These are phyloP conservation scores for Pseudohyphozyma bogoriensis DNA, from an alignment of 768 basidiomycete species.

Conservation along the genomic window DNA sequence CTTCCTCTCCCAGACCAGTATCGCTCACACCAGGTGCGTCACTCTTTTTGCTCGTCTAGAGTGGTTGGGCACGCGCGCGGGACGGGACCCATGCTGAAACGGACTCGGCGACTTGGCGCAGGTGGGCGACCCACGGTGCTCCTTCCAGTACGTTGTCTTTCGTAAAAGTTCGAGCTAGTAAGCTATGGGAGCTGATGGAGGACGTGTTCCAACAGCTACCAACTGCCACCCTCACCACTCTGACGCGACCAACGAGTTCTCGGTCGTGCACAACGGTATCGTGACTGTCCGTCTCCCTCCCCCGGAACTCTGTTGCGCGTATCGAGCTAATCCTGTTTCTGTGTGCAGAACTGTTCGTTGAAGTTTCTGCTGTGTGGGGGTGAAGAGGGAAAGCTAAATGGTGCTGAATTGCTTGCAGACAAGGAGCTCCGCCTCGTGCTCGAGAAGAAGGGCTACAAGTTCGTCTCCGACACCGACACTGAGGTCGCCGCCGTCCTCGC, in stretches of 20 bases:
- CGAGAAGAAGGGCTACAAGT: slow-evolving; percentile 88
- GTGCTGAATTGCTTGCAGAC: too few relatives aligned
- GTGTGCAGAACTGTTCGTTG: neutral
- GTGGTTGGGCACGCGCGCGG: neutral
- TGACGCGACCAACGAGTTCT: slow-evolving; percentile 67
- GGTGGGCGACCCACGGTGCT: slow-evolving; percentile 88
- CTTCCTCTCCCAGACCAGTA: slow-evolving; percentile 78
- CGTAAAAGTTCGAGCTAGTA: too few relatives aligned
- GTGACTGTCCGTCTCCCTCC: slow-evolving; percentile 71
- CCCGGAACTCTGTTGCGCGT: neutral
- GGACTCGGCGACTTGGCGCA: neutral
- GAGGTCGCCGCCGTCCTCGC: slow-evolving; percentile 92
- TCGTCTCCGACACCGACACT: slow-evolving; percentile 92
- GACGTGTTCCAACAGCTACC: slow-evolving; percentile 53
- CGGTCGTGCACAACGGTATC: slow-evolving; percentile 95
- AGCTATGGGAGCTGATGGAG: neutral
- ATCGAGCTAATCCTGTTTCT: neutral
- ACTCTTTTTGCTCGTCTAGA: neutral
- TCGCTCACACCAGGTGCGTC: slow-evolving; percentile 76
- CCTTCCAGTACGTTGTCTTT: slow-evolving; percentile 6
- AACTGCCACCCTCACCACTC: slow-evolving; percentile 95
- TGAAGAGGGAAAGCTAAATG: too few relatives aligned
- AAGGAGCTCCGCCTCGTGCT: slow-evolving; percentile 80
- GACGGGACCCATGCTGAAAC: neutral
- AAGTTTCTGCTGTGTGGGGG: too few relatives aligned